phyloP scores from a whole-genome alignment of 139 green algal genomes.

The Yamagishiella unicocca region DNA sequence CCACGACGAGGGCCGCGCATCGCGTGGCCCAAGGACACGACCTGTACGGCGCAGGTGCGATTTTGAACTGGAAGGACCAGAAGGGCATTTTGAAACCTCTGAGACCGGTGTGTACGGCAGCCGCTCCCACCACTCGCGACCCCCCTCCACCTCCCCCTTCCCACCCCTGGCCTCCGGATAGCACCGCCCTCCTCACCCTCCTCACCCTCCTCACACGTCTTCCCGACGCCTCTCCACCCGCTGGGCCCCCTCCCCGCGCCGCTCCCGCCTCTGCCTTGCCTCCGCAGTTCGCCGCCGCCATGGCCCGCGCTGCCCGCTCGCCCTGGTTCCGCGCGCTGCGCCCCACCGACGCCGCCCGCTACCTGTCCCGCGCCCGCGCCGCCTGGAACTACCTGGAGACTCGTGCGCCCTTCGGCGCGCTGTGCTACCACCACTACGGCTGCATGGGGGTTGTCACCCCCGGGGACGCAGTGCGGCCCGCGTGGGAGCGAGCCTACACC shows the following conservation, averaged over 20 bases:
- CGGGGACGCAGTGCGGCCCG: not conserved
- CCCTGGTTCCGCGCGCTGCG: constrained; percentile 35
- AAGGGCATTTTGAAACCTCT: too few relatives aligned
- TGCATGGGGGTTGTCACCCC: not conserved
- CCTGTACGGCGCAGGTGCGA: constrained; percentile 40
- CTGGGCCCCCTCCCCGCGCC: too few relatives aligned
- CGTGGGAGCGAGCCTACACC: constrained; percentile 12
- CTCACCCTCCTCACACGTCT: not conserved
- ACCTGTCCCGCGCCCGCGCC: not conserved
- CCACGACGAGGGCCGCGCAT: constrained; percentile 29
- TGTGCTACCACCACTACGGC: constrained; percentile 50
- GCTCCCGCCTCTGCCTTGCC: too few relatives aligned
- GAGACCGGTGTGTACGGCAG: too few relatives aligned
- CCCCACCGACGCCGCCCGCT: constrained; percentile 16
- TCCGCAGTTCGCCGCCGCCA: constrained; percentile 39
- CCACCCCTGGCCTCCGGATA: too few relatives aligned
- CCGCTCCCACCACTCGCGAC: not conserved
- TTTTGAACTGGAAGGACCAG: not conserved
- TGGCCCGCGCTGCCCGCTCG: constrained; percentile 43
- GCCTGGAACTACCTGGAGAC: constrained; percentile 33
- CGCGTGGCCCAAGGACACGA: constrained; percentile 50
- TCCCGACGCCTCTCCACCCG: not conserved
- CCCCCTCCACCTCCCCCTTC: not conserved
- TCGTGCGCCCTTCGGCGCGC: constrained; percentile 7
- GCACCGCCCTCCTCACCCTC: not conserved